Conservation (phyloP, 345 rosid genomes). For the Bruguiera parviflora region DNA sequence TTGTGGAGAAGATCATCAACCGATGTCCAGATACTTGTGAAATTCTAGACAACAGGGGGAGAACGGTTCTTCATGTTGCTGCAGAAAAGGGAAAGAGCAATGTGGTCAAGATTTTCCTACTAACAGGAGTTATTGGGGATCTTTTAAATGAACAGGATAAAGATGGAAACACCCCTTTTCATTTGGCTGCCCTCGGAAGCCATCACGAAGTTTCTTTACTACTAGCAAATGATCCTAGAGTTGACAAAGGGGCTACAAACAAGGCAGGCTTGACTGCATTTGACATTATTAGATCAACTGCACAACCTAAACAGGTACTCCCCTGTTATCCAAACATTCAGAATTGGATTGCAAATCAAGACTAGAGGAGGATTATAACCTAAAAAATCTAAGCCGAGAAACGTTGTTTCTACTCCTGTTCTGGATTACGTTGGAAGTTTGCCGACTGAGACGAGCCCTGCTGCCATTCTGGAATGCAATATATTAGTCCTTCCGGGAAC, state of each 20-base stretch:
- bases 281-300: constrained; percentile 24
- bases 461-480: too few relatives aligned
- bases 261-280: constrained; percentile 26
- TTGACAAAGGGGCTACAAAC: constrained; percentile 32
- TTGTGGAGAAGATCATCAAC: constrained; percentile 11
- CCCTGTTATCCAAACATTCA: background rate
- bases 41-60: constrained; percentile 18
- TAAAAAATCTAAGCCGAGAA: too few relatives aligned
- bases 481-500: too few relatives aligned
- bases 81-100: constrained; percentile 21
- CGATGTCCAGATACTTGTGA: constrained; percentile 16
- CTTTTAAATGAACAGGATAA: constrained; percentile 31
- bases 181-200: constrained; percentile 33
- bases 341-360: background rate
- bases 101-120: constrained; percentile 20
- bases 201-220: constrained; percentile 7
- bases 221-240: constrained; percentile 23
- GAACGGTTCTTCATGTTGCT: constrained; percentile 38
- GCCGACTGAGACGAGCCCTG: too few relatives aligned
- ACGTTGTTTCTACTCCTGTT: too few relatives aligned
- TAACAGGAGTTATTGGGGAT: constrained; percentile 7
- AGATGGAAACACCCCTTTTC: constrained; percentile 43
- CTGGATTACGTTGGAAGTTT: too few relatives aligned
- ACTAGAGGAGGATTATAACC: too few relatives aligned
- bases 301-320: background rate